A percentile compares a stretch with the other conserved stretches of the same genome.
phyloP scores from a whole-genome alignment of 208 protist genomes.

The Strigomonas culicis region DNA sequence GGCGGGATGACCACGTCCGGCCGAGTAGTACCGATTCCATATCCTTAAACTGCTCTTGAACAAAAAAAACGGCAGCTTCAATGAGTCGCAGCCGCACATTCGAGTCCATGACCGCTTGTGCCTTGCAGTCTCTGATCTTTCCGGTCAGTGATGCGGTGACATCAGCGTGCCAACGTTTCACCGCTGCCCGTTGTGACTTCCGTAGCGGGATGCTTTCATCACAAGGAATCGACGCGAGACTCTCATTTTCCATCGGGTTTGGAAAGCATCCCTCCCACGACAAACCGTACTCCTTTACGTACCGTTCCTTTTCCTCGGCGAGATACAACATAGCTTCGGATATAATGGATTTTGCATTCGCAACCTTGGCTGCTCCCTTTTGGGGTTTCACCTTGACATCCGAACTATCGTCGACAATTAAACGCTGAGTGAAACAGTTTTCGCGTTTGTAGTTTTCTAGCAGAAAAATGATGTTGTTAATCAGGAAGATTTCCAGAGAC shows the following conservation, averaged over 20 bases:
- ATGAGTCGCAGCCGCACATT: conserved; percentile 50
- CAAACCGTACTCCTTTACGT: conserved; percentile 58
- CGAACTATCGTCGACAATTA: conserved; percentile 6
- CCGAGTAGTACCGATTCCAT: conserved; percentile 47
- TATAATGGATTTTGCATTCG: not conserved
- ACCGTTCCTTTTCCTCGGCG: conserved; percentile 41
- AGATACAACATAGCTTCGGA: conserved; percentile 30
- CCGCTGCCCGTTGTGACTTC: conserved; percentile 65
- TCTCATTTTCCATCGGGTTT: conserved; percentile 20
- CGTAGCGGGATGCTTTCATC: conserved; percentile 26
- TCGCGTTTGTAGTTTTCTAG: conserved; percentile 69
- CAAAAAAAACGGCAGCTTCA: conserved; percentile 39
- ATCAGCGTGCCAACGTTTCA: conserved; percentile 66
- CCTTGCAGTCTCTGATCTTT: conserved; percentile 52
- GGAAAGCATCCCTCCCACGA: conserved; percentile 78
- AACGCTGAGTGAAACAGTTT: conserved; percentile 49
- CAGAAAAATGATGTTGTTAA: conserved; percentile 79
- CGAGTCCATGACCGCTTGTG: conserved; percentile 51
- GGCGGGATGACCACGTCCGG: conserved; percentile 58
- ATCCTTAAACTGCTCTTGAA: conserved; percentile 41
- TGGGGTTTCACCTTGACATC: not conserved
- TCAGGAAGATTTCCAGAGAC: conserved; percentile 63
- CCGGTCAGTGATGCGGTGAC: conserved; percentile 27
- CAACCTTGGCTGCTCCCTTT: not conserved
- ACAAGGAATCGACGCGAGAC: conserved; percentile 35